A percentile compares a stretch with the other conserved stretches of the same genome.
Evolutionary conservation across 2,329 filamentous ascomycete species (phyloP).

Genomic region (Neurospora sp.): DNA sequence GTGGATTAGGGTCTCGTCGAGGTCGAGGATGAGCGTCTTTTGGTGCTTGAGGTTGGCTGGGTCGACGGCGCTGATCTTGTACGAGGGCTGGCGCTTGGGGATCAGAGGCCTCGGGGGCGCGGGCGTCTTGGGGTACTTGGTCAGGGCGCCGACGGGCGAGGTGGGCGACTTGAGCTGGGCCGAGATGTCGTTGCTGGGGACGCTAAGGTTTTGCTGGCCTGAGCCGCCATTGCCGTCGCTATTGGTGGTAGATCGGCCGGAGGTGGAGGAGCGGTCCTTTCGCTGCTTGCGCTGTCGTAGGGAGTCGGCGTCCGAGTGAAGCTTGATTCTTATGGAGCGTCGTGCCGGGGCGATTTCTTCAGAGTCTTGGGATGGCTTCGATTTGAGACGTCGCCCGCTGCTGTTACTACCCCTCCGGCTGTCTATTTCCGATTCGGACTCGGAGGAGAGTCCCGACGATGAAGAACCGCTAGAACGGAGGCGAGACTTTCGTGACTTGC

Average conservation of each 20-base stretch:
- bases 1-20: slow-evolving; percentile 96
- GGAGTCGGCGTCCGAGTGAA: slow-evolving; percentile 65
- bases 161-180: slow-evolving; percentile 90
- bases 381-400: slow-evolving; percentile 21
- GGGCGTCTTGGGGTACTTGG: slow-evolving; percentile 82
- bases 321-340: slow-evolving; percentile 82
- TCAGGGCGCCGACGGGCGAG: slow-evolving; percentile 67
- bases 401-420: slow-evolving; percentile 20
- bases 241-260: slow-evolving; percentile 27
- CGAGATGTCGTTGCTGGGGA: slow-evolving; percentile 44
- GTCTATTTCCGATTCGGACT: slow-evolving; percentile 54
- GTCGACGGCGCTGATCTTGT: slow-evolving; percentile 50
- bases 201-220: slow-evolving; percentile 14
- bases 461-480: slow-evolving; percentile 33
- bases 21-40: slow-evolving; percentile 89
- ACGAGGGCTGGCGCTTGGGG: slow-evolving; percentile 80
- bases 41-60: slow-evolving; percentile 48
- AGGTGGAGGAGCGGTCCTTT: slow-evolving; percentile 45
- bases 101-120: slow-evolving; percentile 84
- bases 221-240: slow-evolving; percentile 20
- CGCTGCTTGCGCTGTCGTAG: slow-evolving; percentile 62
- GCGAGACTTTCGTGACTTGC: slow-evolving; percentile 8
- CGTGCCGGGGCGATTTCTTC: slow-evolving; percentile 60
- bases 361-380: slow-evolving; percentile 36
- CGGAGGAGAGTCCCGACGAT: slow-evolving; percentile 59